Evolutionary conservation across 2,329 filamentous ascomycete genomes (phyloP), one percentile per base, ranked within the genome.

Genomic region (Cladophialophora immunda): DNA sequence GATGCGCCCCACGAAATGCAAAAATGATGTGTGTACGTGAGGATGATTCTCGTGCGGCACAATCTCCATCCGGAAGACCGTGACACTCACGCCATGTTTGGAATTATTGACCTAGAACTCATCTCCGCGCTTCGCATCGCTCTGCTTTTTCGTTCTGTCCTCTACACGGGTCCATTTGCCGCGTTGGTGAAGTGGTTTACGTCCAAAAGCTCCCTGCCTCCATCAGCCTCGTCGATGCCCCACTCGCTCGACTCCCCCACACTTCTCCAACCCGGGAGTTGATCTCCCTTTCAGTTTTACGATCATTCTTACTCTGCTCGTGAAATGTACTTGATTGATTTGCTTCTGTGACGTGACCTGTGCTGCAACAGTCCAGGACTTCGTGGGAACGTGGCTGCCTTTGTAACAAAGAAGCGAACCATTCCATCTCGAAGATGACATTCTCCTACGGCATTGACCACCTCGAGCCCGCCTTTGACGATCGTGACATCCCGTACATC

Each of bases 401-500:
- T 5, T 19, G 19, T 25, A 19, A 47, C 8, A 15, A 50, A 9
- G 2, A 50, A 38, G 15, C 11, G 34, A 15, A 19, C 45, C 3
- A 25, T 5, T 41, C 38, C 38, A 41, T 4, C 4, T 5, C 4
- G 17, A 50, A 50, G 45, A 68, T 68, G 67, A 29, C 56, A 25
- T 68, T 68, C 52, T 36, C 58, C 11, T 68, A 64, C 36, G 63
- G 64, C 59, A 64, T 64, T 38, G 77, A 79, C 71, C 80, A 73
- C 25, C 68, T 80, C 56, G 76, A 75, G n/a, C 74, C 76, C 13
- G 79, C 78, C 29, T 81, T 80, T 64, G 52, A 55, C 13, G 52
- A 32, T 4, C 58, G 71, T 8, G 75, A 74, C 69, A 72, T 76
- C 9, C 82, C 83, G 1, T 73, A 78, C 22, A 75, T 87, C 57